phyloP scores from a whole-genome alignment of 345 rosid genomes.

The Clausena lansium region DNA sequence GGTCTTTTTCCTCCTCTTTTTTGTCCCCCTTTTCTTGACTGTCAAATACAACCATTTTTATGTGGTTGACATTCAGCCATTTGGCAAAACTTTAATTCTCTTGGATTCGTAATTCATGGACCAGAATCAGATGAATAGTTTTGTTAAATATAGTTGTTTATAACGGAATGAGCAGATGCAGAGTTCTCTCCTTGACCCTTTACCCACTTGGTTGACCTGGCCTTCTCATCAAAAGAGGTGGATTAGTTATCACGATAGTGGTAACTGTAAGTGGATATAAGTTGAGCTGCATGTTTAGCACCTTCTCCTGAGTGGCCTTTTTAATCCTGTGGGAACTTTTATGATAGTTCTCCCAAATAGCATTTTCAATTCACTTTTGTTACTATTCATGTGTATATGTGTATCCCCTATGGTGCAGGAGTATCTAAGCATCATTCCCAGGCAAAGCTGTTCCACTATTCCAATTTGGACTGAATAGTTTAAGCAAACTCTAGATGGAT shows the following conservation, averaged over 20 bases:
- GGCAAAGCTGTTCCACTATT: background rate
- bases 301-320: conserved; percentile 2
- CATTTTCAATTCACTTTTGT: conserved; percentile 2
- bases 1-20: conserved; percentile 41
- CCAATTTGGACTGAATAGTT: background rate
- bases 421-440: background rate
- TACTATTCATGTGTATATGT: background rate
- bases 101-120: background rate
- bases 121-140: background rate
- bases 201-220: background rate
- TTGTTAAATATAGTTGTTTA: background rate
- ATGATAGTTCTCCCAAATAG: background rate
- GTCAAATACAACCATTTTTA: background rate
- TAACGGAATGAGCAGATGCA: background rate
- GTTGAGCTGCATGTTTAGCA: background rate
- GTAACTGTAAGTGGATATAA: background rate
- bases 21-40: background rate
- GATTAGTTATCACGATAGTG: background rate
- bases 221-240: background rate
- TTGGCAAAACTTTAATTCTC: background rate
- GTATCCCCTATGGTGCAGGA: background rate
- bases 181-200: background rate
- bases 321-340: background rate
- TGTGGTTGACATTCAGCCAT: background rate
- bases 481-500: background rate